Evolutionary conservation across 2,329 filamentous ascomycete species (phyloP).

Genomic region (Berkeleyomyces rouxiae): DNA sequence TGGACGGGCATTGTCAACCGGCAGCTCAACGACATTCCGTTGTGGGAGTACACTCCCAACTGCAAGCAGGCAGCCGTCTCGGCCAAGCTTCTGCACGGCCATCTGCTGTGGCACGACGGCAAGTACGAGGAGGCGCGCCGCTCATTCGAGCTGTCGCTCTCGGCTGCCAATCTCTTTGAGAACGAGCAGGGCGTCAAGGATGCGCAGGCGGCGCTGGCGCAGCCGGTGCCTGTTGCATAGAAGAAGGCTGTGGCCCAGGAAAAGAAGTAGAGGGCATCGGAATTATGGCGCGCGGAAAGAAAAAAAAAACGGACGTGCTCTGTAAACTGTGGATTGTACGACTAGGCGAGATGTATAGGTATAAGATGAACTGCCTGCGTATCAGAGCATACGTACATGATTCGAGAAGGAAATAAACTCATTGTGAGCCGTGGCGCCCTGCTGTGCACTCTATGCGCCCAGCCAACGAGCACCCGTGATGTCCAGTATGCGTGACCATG

Average conservation of each 20-base stretch:
- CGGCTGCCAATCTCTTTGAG: conserved; percentile 8
- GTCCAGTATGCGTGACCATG: too few species aligned
- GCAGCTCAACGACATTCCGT: conserved; percentile 4
- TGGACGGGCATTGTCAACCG: conserved; percentile 9
- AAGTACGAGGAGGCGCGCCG: conserved; percentile 10
- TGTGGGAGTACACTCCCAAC: not conserved
- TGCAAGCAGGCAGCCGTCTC: conserved; percentile 9
- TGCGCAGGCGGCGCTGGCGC: not conserved
- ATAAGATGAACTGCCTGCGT: not conserved
- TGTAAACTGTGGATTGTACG: not conserved
- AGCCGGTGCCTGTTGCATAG: not conserved
- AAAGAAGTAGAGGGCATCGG: not conserved
- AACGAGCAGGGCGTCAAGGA: conserved; percentile 1
- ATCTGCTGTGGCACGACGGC: conserved; percentile 9
- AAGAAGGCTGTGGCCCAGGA: not conserved
- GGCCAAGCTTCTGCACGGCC: conserved; percentile 8
- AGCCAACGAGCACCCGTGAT: too few species aligned
- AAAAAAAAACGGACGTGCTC: not conserved
- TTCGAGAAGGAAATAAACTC: too few species aligned
- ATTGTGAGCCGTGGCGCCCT: too few species aligned
- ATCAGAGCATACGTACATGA: too few species aligned
- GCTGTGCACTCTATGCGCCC: too few species aligned
- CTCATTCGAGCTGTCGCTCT: conserved; percentile 1
- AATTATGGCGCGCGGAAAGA: not conserved
- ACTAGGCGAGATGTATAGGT: not conserved